Conservation (phyloP, 805 yeast species). For the Sporopachydermia quercuum region DNA sequence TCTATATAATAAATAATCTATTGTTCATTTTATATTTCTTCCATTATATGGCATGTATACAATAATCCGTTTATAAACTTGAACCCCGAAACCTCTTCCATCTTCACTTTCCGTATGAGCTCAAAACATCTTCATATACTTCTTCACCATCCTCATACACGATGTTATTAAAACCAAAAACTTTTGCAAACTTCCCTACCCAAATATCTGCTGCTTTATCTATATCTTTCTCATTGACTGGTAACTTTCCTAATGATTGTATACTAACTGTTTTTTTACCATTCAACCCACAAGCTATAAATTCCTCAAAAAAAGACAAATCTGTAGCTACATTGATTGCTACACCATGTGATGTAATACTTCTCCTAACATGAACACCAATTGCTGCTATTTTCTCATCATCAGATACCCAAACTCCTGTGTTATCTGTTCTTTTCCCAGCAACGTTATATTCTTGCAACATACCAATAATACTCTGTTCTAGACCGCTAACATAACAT, state of each 20-base stretch:
- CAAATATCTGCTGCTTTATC: background rate
- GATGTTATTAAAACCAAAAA: background rate
- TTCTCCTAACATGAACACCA: constrained; percentile 76
- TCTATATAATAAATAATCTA: too few relatives aligned
- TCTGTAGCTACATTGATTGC: constrained; percentile 71
- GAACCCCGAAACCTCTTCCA: too few relatives aligned
- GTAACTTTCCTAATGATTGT: constrained; percentile 4
- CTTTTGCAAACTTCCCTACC: background rate
- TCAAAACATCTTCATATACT: background rate
- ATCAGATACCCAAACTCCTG: constrained; percentile 74
- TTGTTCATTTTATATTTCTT: too few relatives aligned
- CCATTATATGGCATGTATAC: too few relatives aligned
- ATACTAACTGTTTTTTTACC: constrained; percentile 44
- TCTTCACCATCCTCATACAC: background rate
- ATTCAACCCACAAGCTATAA: constrained; percentile 78
- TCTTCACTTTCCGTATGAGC: too few relatives aligned
- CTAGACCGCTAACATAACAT: constrained; percentile 52
- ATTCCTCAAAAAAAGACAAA: constrained; percentile 48
- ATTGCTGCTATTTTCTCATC: constrained; percentile 68
- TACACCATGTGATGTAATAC: constrained; percentile 80
- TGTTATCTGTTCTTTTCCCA: constrained; percentile 45
- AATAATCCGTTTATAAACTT: too few relatives aligned
- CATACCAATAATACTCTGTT: constrained; percentile 37
- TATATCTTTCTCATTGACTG: background rate
- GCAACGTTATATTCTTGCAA: constrained; percentile 27